A percentile compares a stretch with the other conserved stretches of the same genome.
Conservation (phyloP, 2,329 filamentous ascomycete genomes). For the Metarhizium sp. region DNA sequence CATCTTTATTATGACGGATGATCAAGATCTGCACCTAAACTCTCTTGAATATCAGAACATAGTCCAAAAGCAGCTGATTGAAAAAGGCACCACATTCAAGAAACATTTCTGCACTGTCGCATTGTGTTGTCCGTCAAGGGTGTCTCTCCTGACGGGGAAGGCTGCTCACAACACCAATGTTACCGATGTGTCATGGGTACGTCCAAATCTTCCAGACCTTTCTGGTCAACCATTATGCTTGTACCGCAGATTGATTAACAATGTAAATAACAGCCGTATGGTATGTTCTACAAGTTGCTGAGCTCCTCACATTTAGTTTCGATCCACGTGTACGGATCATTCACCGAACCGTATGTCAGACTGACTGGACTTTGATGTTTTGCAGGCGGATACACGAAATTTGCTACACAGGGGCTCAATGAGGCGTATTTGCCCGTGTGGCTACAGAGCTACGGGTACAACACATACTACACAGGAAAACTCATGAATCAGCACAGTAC, state of each 20-base stretch:
- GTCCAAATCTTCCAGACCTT: background rate
- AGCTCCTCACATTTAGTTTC: background rate
- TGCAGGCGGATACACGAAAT: conserved; percentile 49
- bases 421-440: conserved; percentile 60
- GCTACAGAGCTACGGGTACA: conserved; percentile 60
- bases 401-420: conserved; percentile 55
- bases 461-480: conserved; percentile 67
- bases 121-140: conserved; percentile 58
- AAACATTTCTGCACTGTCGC: conserved; percentile 59
- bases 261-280: conserved; percentile 29
- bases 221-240: background rate
- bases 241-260: background rate
- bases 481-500: conserved; percentile 56
- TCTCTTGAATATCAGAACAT: conserved; percentile 53
- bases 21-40: conserved; percentile 54
- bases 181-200: conserved; percentile 38
- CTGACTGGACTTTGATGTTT: background rate
- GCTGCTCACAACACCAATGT: conserved; percentile 64
- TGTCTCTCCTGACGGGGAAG: conserved; percentile 55
- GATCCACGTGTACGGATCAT: too few relatives aligned
- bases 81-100: conserved; percentile 49
- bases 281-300: conserved; percentile 16
- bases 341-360: too few relatives aligned
- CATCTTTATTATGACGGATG: conserved; percentile 59
- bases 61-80: conserved; percentile 43